Percentiles rank a stretch among this genome's conserved stretches.
Conservation (phyloP, 208 protist species). For the Novymonas esmeraldas region DNA sequence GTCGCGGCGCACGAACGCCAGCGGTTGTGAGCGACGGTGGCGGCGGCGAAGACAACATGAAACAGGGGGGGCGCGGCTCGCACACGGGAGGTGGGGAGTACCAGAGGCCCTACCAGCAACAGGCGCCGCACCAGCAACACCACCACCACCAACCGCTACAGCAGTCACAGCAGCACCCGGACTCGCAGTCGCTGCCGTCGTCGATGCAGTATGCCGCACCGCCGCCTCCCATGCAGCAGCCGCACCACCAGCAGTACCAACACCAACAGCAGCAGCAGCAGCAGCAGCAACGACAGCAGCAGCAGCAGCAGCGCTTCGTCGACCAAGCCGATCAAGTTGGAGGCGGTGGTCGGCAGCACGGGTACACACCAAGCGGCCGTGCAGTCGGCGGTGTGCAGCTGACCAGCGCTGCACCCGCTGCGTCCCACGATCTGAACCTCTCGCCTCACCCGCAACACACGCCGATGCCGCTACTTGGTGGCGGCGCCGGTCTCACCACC, state of each 20-base stretch:
- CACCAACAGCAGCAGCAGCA: neutral
- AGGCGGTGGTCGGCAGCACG: too few relatives aligned
- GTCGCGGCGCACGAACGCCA: neutral
- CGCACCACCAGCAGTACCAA: conserved; percentile 2
- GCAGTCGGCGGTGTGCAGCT: too few relatives aligned
- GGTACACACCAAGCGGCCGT: too few relatives aligned
- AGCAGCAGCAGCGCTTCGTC: neutral
- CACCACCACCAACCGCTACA: neutral
- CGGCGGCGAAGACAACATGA: conserved; percentile 2
- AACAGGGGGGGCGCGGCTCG: neutral
- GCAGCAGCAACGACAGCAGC: neutral
- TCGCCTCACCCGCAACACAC: conserved; percentile 1
- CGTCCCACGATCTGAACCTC: neutral
- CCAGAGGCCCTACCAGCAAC: neutral
- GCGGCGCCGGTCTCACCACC: too few relatives aligned
- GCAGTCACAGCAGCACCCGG: neutral
- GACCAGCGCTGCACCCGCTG: too few relatives aligned
- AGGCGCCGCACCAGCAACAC: conserved; percentile 2
- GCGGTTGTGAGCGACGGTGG: neutral
- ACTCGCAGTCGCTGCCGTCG: neutral
- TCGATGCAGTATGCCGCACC: too few relatives aligned
- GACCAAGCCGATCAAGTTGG: too few relatives aligned
- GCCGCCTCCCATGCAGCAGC: too few relatives aligned
- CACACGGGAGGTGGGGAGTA: conserved; percentile 4
- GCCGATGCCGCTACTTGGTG: neutral